Conservation (phyloP, 2,329 filamentous ascomycete genomes). For the Talaromyces funiculosus region DNA sequence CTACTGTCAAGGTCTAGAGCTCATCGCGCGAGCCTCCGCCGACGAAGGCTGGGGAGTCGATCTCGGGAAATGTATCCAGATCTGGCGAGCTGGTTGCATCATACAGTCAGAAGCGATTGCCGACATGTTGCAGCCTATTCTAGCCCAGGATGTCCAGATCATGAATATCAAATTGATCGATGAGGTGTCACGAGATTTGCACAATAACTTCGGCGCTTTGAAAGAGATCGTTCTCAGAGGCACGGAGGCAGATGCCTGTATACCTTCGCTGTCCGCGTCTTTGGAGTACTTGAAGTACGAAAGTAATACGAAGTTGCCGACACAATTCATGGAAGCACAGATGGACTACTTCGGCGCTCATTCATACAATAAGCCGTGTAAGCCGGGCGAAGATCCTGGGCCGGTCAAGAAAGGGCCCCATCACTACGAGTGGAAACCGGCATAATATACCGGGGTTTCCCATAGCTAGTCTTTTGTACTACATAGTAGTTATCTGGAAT, state of each 20-base stretch:
- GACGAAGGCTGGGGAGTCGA: conserved; percentile 53
- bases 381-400: conserved; percentile 49
- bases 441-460: conserved; percentile 18
- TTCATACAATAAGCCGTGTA: conserved; percentile 51
- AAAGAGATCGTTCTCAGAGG: conserved; percentile 53
- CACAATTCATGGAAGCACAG: conserved; percentile 65
- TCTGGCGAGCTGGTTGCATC: conserved; percentile 67
- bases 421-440: conserved; percentile 58
- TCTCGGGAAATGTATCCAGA: conserved; percentile 40
- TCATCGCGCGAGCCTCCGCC: conserved; percentile 55
- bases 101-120: conserved; percentile 63
- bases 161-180: conserved; percentile 39
- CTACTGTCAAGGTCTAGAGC: conserved; percentile 61
- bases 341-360: conserved; percentile 67
- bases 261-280: conserved; percentile 56
- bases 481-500: no score
- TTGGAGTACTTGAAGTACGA: conserved; percentile 64
- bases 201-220: conserved; percentile 45
- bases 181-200: conserved; percentile 50
- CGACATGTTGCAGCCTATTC: conserved; percentile 47
- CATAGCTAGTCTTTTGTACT: not conserved
- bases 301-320: conserved; percentile 56
- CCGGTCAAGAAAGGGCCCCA: conserved; percentile 52
- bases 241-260: conserved; percentile 53
- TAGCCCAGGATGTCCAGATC: conserved; percentile 22